phyloP scores from a whole-genome alignment of 2,329 filamentous ascomycete species.

The Diaporthe sp. region DNA sequence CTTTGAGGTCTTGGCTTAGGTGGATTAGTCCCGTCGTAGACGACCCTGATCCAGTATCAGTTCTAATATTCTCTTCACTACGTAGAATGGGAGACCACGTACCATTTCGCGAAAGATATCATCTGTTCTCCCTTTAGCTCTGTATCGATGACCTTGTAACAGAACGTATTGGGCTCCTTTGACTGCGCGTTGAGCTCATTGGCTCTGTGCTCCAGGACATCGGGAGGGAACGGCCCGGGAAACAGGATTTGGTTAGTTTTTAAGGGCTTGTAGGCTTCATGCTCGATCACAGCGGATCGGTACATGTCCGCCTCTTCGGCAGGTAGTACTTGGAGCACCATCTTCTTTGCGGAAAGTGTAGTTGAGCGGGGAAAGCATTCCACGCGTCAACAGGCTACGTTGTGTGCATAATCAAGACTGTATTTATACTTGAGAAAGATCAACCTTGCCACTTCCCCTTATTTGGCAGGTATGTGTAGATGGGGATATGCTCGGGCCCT shows the following conservation, averaged over 20 bases:
- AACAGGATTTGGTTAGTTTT: constrained; percentile 51
- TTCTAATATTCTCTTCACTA: too few species aligned
- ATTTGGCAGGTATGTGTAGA: not conserved
- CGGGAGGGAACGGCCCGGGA: constrained; percentile 37
- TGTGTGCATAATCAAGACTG: not conserved
- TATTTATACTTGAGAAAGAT: not conserved
- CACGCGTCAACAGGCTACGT: not conserved
- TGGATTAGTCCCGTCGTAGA: constrained; percentile 41
- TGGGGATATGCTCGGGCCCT: not conserved
- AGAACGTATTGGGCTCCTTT: constrained; percentile 45
- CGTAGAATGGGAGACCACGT: constrained; percentile 7
- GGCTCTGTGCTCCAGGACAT: constrained; percentile 34
- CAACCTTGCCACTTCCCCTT: not conserved
- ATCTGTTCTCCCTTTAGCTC: constrained; percentile 48
- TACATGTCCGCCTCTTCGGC: constrained; percentile 53
- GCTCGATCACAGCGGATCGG: constrained; percentile 54
- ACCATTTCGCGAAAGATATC: constrained; percentile 52
- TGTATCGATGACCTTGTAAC: constrained; percentile 52
- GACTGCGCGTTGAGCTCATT: constrained; percentile 38
- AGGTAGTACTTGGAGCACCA: constrained; percentile 55
- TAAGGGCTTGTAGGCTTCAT: constrained; percentile 52
- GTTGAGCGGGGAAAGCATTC: not conserved
- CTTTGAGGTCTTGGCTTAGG: constrained; percentile 41
- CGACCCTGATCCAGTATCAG: not conserved
- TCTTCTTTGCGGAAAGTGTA: constrained; percentile 37